Base-by-base conservation (phyloP, 2,329 filamentous ascomycete genomes). In the Botrytis tulipae region DNA sequence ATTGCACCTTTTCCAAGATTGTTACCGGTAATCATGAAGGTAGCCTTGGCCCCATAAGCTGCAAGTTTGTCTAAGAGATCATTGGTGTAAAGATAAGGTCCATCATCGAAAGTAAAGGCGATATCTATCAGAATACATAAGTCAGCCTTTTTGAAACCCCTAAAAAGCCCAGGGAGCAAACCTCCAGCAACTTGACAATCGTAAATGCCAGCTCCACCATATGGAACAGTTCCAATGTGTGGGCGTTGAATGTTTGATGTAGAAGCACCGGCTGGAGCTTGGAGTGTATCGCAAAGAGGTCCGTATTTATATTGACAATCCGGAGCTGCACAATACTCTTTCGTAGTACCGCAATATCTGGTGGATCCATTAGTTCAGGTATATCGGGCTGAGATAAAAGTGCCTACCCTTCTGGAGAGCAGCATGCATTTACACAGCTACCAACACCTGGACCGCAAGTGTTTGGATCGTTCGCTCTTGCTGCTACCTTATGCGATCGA, bases 91-190 rank as follows among this genome's bases (percentile, higher is more conserved):
- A 84, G 80, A 76, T 87, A 87, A n/a, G 90, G 90, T 4, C 90
- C 90, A 78, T 92, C 90, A 76, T 92, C 90, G 77, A 87, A 92
- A 1, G 90, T 92, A 73, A 92, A 80, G 32, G 90, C 90, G 76
- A 92, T 85, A 12, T 87, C 87, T 73, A n/a, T 14, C 1, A 35
- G 20, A 10, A 10, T 51, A 40, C 10, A 44, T 18, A 42, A 42
- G 40, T 73, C 37, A 70, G 72, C 18, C 20, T 44, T 22, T 62
- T 20, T 9, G 22, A 25, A 4, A 3, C 9, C 44, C 4, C 9
- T 18, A 32, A 35, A 16, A 35, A n/a, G 29, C 22, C 18, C 2
- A 51, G 59, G 37, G 0, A 71, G 66, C 69, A 35, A 72, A 76
- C 77, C 88, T 75, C 89, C 88, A 7, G 86, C 83, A 40, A 83